Conservation (phyloP, 768 basidiomycete genomes). For the Tephrocybe sp. region DNA sequence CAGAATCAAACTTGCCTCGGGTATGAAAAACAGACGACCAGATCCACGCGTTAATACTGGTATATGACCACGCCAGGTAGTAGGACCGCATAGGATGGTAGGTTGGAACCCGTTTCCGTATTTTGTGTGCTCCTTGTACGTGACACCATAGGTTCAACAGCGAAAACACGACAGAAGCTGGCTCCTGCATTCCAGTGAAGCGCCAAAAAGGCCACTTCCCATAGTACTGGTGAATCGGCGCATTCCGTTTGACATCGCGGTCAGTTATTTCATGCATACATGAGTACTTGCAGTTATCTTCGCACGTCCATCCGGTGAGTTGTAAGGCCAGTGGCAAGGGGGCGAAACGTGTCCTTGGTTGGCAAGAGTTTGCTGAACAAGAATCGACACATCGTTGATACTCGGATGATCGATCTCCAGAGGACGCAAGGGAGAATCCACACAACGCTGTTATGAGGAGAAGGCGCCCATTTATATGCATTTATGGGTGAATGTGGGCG, state of each 20-base stretch:
- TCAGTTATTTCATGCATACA: slow-evolving; percentile 85
- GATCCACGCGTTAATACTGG: slow-evolving; percentile 88
- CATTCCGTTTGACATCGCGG: slow-evolving; percentile 38
- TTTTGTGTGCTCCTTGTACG: slow-evolving; percentile 48
- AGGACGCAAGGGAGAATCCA: slow-evolving; percentile 40
- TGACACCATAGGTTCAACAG: slow-evolving; percentile 83
- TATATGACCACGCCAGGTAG: slow-evolving; percentile 62
- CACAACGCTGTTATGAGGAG: slow-evolving; percentile 4
- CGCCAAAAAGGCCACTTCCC: slow-evolving; percentile 99
- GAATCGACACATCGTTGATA: slow-evolving; percentile 50
- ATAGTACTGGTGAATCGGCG: slow-evolving; percentile 70
- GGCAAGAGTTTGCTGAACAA: slow-evolving; percentile 43
- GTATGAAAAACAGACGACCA: slow-evolving; percentile 94
- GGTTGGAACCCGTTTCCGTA: slow-evolving; percentile 45
- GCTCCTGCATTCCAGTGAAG: slow-evolving; percentile 88
- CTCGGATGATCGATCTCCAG: slow-evolving; percentile 56
- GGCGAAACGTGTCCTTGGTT: slow-evolving; percentile 24
- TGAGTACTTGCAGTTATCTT: slow-evolving; percentile 82
- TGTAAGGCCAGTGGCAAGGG: slow-evolving; percentile 52
- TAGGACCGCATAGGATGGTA: slow-evolving; percentile 68
- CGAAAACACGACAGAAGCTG: slow-evolving; percentile 88
- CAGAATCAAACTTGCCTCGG: slow-evolving; percentile 58
- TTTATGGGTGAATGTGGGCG: not conserved
- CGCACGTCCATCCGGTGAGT: slow-evolving; percentile 83
- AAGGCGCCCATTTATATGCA: slow-evolving; percentile 3